Evolutionary conservation across 2,329 filamentous ascomycete genomes (phyloP), one percentile per base, ranked within the genome.

Genomic region (Plectosphaerella cucumerina): DNA sequence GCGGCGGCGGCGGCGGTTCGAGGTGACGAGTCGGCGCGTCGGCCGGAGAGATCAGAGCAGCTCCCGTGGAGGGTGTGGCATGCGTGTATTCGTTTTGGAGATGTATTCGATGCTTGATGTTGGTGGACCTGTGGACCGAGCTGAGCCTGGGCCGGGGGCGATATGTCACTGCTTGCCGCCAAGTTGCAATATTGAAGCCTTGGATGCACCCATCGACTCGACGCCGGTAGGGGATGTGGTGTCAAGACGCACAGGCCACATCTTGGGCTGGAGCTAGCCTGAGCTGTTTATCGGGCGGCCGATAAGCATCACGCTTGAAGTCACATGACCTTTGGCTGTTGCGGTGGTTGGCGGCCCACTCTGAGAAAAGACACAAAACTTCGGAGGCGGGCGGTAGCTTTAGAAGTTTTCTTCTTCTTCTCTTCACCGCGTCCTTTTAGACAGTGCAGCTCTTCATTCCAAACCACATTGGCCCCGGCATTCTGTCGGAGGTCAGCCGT

Each of bases 361-460:
- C 31, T 26, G 14, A 45, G 26, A 4, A 11, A 31, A 31, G 26
- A 33, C 22, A 45, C 33, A 55, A 46, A 52, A 45, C 56, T 58
- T 54, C 35, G 49, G 12, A 11, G 26, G 26, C 26, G 26, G 26
- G 26, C 12, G 26, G 26, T 10, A 31, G 26, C 3, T 31, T 31
- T 31, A 11, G 26, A 14, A 17, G 17, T 5, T 26, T 31, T 60
- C 62, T 67, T 71, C 66, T 69, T 70, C 53, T 71, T 72, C 68
- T 68, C 69, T 68, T 61, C 75, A 82, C 87, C 85, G 86, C 87
- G 81, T 79, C 86, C 85, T 80, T 77, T 75, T 75, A 92, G 89
- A 93, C 89, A 93, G 89, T 92, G 83, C 88, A 87, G 81, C 78
- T 78, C 85, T 85, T 84, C 78, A 80, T 75, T 70, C 71, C 74